Percentiles rank a stretch among this genome's conserved stretches.
These are phyloP conservation scores for Orbilia brochopaga DNA, from an alignment of 2,329 filamentous ascomycete species.

Conservation along the genomic window DNA sequence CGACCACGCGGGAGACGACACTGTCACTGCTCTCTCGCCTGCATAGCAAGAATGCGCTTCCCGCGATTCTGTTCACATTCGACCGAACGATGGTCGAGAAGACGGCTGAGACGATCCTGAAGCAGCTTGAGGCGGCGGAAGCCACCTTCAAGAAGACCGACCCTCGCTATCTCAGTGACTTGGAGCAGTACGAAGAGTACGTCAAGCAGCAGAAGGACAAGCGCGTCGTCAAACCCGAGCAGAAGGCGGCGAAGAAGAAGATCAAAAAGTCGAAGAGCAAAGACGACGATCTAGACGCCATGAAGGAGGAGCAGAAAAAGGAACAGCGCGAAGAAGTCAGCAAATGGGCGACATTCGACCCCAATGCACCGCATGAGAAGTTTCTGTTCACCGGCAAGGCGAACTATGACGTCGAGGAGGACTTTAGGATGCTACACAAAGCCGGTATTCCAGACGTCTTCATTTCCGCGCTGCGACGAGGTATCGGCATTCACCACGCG, in stretches of 20 bases:
- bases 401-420: constrained; percentile 66
- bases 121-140: constrained; percentile 65
- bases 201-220: constrained; percentile 61
- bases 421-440: constrained; percentile 63
- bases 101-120: constrained; percentile 59
- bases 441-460: constrained; percentile 64
- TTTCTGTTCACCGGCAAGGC: constrained; percentile 70
- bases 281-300: constrained; percentile 62
- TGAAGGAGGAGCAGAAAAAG: constrained; percentile 63
- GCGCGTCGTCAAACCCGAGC: constrained; percentile 2
- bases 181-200: constrained; percentile 62
- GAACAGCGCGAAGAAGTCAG: constrained; percentile 61
- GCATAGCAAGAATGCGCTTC: constrained; percentile 69
- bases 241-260: constrained; percentile 56
- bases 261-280: constrained; percentile 59
- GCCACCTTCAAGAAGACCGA: constrained; percentile 65
- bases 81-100: constrained; percentile 70
- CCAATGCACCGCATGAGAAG: constrained; percentile 67
- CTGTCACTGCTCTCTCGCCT: constrained; percentile 68
- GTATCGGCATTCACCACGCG: constrained; percentile 77
- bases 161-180: constrained; percentile 66
- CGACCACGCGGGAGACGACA: constrained; percentile 58
- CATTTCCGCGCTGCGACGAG: constrained; percentile 68
- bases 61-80: constrained; percentile 79
- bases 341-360: constrained; percentile 70